phyloP scores from a whole-genome alignment of 148 eudicot species.

The Silene conica region DNA sequence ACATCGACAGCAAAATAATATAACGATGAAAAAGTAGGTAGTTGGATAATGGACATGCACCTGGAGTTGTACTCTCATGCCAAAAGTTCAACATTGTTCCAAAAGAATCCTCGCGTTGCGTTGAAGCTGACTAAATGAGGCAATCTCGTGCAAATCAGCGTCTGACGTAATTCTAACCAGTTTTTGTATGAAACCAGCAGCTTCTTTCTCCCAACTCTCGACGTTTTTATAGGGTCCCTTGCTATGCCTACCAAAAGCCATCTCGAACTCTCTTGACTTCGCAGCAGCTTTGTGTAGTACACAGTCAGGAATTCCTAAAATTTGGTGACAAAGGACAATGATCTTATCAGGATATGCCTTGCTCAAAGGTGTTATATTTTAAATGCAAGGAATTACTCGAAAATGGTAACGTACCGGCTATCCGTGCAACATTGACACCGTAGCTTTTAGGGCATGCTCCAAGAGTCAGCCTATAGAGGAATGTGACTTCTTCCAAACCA shows the following conservation, averaged over 20 bases:
- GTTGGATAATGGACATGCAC: neutral
- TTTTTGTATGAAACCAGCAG: constrained; percentile 27
- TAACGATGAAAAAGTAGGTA: neutral
- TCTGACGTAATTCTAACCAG: constrained; percentile 30
- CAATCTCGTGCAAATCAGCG: constrained; percentile 11
- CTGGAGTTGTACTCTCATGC: neutral
- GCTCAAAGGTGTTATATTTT: neutral
- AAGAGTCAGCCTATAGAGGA: constrained; percentile 70
- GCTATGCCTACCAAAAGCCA: constrained; percentile 43
- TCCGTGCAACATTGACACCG: constrained; percentile 91
- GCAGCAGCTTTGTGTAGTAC: constrained; percentile 65
- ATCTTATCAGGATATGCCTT: neutral
- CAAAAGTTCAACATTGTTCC: constrained; percentile 31
- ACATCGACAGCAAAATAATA: neutral
- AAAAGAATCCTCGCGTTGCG: constrained; percentile 51
- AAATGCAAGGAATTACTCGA: neutral
- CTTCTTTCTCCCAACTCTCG: constrained; percentile 30
- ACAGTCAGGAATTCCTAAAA: constrained; percentile 77
- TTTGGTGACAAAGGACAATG: neutral
- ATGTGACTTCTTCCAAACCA: constrained; percentile 90
- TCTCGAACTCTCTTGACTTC: constrained; percentile 86
- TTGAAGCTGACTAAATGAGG: constrained; percentile 50
- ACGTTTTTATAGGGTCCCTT: constrained; percentile 11
- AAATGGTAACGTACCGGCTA: constrained; percentile 52
- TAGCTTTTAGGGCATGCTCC: constrained; percentile 99